Evolutionary conservation across 140 eudicot genomes (phyloP).

Genomic region (Oenanthe javanica): DNA sequence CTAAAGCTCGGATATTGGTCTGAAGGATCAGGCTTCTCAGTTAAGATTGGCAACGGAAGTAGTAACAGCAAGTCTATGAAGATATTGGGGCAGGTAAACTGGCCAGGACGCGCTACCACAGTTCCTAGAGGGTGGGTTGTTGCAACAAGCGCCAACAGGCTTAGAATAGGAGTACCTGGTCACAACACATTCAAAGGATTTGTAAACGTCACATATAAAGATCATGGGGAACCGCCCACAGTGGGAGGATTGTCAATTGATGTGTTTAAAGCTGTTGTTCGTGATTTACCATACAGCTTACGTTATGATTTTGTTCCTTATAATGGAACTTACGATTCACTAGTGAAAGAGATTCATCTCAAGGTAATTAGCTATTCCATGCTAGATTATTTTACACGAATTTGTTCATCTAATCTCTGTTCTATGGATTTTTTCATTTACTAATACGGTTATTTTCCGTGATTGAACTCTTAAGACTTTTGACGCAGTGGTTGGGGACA

Average conservation of each 20-base stretch:
- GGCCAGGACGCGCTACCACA: background rate
- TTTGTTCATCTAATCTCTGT: background rate
- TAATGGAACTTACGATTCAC: slow-evolving; percentile 1
- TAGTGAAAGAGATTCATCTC: background rate
- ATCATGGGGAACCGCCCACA: background rate
- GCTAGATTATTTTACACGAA: background rate
- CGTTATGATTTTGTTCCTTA: background rate
- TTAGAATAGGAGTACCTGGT: slow-evolving; percentile 7
- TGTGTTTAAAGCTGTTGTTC: background rate
- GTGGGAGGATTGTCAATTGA: slow-evolving; percentile 3
- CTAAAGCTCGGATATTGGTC: background rate
- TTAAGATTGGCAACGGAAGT: background rate
- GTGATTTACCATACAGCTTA: background rate
- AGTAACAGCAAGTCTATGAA: background rate
- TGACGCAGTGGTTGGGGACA: slow-evolving; percentile 5
- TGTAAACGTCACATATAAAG: background rate
- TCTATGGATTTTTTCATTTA: background rate
- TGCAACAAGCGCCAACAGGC: background rate
- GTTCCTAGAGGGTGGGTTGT: slow-evolving; percentile 4
- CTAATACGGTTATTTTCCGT: background rate
- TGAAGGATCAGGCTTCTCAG: slow-evolving; percentile 2
- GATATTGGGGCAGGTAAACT: slow-evolving; percentile 4
- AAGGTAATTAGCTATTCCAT: background rate
- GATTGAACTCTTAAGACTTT: background rate
- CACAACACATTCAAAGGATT: background rate